phyloP scores from a whole-genome alignment of 2,329 filamentous ascomycete genomes.

The Rasamsonia emersonii region DNA sequence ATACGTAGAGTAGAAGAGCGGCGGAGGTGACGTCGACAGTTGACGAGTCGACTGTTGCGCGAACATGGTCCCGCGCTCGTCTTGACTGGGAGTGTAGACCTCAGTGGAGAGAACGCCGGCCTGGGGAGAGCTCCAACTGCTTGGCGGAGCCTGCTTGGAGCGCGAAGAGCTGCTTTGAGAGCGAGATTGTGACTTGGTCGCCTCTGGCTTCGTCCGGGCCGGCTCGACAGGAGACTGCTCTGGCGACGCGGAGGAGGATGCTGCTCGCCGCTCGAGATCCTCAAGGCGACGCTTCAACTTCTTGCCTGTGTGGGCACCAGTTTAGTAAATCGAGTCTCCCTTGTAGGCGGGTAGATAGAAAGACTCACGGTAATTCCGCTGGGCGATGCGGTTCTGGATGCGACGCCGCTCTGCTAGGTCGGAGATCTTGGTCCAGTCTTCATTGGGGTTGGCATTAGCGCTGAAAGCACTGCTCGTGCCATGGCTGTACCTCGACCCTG shows the following conservation, averaged over 20 bases:
- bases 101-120: constrained; percentile 29
- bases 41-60: constrained; percentile 51
- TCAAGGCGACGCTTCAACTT: constrained; percentile 60
- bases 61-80: constrained; percentile 47
- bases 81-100: constrained; percentile 22
- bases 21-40: constrained; percentile 51
- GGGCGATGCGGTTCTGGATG: constrained; percentile 96
- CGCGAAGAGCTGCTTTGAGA: constrained; percentile 13
- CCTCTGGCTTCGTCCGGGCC: constrained; percentile 22
- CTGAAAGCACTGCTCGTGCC: constrained; percentile 92
- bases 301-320: constrained; percentile 41
- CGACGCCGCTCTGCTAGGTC: constrained; percentile 87
- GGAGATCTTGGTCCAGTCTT: constrained; percentile 99
- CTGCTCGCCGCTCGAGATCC: constrained; percentile 54
- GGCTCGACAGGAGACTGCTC: constrained; percentile 50
- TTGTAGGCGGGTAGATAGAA: not conserved
- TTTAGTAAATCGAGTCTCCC: constrained; percentile 1
- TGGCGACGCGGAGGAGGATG: constrained; percentile 53
- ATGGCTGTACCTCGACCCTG: constrained; percentile 55
- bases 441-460: constrained; percentile 86
- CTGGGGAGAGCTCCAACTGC: constrained; percentile 14
- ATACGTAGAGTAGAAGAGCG: constrained; percentile 45
- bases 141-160: constrained; percentile 20
- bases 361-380: constrained; percentile 85
- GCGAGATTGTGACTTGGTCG: constrained; percentile 18